A percentile compares a stretch with the other conserved stretches of the same genome.
These are phyloP conservation scores for Prosopis cineraria DNA, from an alignment of 306 rosid species.

Conservation along the genomic window DNA sequence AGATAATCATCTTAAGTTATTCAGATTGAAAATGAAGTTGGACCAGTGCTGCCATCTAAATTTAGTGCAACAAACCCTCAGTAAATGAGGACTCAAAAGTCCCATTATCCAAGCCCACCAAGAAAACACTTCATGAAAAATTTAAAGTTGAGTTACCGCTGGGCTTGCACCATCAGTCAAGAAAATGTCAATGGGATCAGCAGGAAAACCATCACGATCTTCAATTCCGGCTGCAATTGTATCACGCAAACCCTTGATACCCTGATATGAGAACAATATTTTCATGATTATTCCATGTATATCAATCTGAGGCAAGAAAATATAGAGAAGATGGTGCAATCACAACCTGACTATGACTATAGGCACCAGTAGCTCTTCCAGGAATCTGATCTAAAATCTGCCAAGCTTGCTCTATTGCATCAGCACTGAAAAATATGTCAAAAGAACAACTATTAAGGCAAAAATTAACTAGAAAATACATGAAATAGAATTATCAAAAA, in stretches of 20 bases:
- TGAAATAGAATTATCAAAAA: background rate
- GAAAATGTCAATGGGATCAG: slow-evolving; percentile 64
- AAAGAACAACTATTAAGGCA: slow-evolving; percentile 1
- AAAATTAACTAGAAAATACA: background rate
- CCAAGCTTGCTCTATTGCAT: slow-evolving; percentile 71
- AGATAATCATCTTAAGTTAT: background rate
- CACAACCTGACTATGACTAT: slow-evolving; percentile 72
- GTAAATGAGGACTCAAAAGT: background rate
- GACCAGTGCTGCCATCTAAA: background rate
- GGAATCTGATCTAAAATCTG: slow-evolving; percentile 72
- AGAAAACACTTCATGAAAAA: background rate
- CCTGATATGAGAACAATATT: slow-evolving; percentile 42
- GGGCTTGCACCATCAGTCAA: slow-evolving; percentile 81
- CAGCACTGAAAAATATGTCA: slow-evolving; percentile 35
- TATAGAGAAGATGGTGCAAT: background rate
- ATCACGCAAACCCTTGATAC: slow-evolving; percentile 71
- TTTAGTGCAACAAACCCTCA: background rate
- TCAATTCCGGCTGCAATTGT: slow-evolving; percentile 69
- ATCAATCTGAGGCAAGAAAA: slow-evolving; percentile 3
- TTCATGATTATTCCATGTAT: background rate
- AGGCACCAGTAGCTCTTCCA: slow-evolving; percentile 80
- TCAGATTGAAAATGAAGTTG: background rate
- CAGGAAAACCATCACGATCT: slow-evolving; percentile 67
- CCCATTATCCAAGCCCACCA: background rate
- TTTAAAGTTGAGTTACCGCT: slow-evolving; percentile 40